Evolutionary conservation across 2,329 filamentous ascomycete species (phyloP).

Genomic region (Cordyceps cicadae): DNA sequence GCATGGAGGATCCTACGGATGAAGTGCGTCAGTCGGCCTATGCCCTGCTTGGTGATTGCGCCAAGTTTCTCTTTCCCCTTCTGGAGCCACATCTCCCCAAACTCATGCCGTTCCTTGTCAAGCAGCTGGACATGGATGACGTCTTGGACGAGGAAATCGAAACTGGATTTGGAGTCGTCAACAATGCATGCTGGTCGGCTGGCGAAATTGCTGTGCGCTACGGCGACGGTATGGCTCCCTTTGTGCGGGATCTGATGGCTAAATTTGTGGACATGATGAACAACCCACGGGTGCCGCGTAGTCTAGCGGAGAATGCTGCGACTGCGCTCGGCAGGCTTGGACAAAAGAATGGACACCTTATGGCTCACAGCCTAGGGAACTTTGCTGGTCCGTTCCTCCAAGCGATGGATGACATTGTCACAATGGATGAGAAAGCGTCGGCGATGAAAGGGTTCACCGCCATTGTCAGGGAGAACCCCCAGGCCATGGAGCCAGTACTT

Average conservation of each 20-base stretch:
- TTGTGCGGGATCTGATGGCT: conserved; percentile 66
- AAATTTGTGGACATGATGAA: conserved; percentile 75
- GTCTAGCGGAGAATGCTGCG: conserved; percentile 86
- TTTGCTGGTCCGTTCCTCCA: conserved; percentile 78
- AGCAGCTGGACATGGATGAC: conserved; percentile 75
- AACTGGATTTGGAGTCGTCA: conserved; percentile 82
- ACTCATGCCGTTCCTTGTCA: conserved; percentile 73
- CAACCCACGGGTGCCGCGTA: conserved; percentile 76
- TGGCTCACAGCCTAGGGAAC: conserved; percentile 69
- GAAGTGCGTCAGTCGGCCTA: conserved; percentile 96
- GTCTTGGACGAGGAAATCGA: conserved; percentile 74
- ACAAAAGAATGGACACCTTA: conserved; percentile 62
- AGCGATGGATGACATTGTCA: conserved; percentile 75
- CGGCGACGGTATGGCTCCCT: conserved; percentile 66
- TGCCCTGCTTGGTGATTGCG: conserved; percentile 86
- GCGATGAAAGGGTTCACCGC: conserved; percentile 86
- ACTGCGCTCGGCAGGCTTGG: conserved; percentile 87
- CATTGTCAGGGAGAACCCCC: conserved; percentile 76
- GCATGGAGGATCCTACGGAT: conserved; percentile 83
- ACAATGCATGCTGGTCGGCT: conserved; percentile 96
- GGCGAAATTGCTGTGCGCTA: conserved; percentile 85
- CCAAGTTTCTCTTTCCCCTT: conserved; percentile 82
- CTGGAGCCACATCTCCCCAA: conserved; percentile 64
- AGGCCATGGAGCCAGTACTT: conserved; percentile 82
- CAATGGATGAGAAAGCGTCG: conserved; percentile 88